Conservation (phyloP, 2,329 filamentous ascomycete genomes). For the Helotiales sp. region DNA sequence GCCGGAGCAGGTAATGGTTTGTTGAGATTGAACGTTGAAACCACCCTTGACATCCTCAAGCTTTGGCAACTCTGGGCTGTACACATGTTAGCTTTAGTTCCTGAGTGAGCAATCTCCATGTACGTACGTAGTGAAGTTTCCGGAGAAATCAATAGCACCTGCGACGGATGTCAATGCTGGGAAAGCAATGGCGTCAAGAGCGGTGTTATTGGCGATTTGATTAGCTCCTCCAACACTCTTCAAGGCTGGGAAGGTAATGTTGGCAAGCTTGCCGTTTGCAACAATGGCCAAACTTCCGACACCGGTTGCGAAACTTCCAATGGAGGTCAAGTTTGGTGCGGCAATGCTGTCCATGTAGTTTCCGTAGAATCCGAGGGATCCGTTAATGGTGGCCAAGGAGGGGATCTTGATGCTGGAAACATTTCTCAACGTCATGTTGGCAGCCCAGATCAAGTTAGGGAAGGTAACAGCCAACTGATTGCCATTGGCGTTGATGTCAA, state of each 20-base stretch:
- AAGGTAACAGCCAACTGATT: slow-evolving; percentile 71
- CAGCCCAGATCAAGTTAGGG: slow-evolving; percentile 77
- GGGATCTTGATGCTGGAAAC: slow-evolving; percentile 76
- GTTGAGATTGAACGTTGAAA: slow-evolving; percentile 60
- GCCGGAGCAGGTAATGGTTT: slow-evolving; percentile 36
- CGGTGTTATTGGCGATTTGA: slow-evolving; percentile 89
- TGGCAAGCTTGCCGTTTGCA: slow-evolving; percentile 66
- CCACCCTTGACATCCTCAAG: slow-evolving; percentile 73
- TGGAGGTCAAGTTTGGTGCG: slow-evolving; percentile 72
- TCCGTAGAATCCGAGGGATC: slow-evolving; percentile 81
- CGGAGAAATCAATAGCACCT: slow-evolving; percentile 84
- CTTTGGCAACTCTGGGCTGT: slow-evolving; percentile 71
- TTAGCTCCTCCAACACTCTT: slow-evolving; percentile 76
- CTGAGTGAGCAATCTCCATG: neutral
- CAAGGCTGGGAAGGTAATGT: slow-evolving; percentile 77
- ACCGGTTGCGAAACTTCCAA: slow-evolving; percentile 48
- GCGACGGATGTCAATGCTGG: slow-evolving; percentile 69
- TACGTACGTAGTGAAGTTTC: slow-evolving; percentile 81
- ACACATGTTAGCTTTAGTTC: neutral
- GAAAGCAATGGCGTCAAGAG: slow-evolving; percentile 71
- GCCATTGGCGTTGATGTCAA: slow-evolving; percentile 83
- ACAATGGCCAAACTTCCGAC: slow-evolving; percentile 65
- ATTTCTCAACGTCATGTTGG: slow-evolving; percentile 83
- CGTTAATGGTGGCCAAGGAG: slow-evolving; percentile 72
- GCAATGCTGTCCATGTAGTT: slow-evolving; percentile 69